Evolutionary conservation across 306 rosid species (phyloP), one percentile per base, ranked within the genome.

Genomic region (Sicyos edulis): DNA sequence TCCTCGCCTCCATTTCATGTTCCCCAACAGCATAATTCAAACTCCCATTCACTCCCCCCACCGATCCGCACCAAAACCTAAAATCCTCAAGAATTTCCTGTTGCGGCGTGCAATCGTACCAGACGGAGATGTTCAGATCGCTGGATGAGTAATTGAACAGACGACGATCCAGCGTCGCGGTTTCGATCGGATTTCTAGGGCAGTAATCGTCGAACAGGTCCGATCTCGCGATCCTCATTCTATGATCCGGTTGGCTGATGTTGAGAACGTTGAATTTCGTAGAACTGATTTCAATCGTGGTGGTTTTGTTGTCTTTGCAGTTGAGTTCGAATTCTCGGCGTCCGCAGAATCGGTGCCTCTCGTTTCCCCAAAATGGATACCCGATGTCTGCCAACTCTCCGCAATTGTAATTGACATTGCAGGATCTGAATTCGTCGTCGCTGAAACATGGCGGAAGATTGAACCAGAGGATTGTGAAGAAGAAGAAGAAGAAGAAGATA

Each of bases 311-410:
- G 0, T 17, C 0, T 1, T 0, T 0, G 71, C 86, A 85, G 0
- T 0, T 0, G 44, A 90, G 85, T 7, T 47, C 0, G 78, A 75
- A 81, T 0, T 37, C 14, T 0, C 0, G 0, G 0, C 57, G 72
- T 0, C 83, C 85, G 14, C 91, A 85, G 2, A 9, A 1, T 0
- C 0, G 0, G 4, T 65, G 13, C 0, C 75, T 8, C 6, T 19
- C 0, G 0, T 1, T 14, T 2, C 54, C 80, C 88, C 85, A 84
- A 68, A 85, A 85, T 0, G 91, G 91, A 55, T 78, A 83, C 0
- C 20, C 1, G 5, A 86, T 70, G 72, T 37, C 21, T 10, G 7
- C 0, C 0, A 87, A 0, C 0, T 0, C 0, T 17, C 85, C 88
- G 11, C 90, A 87, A 8, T 4, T 19, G 85, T 75, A 85, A 0